These are phyloP conservation scores for Trapa bicornis DNA, from an alignment of 345 rosid genomes.

Conservation along the genomic window DNA sequence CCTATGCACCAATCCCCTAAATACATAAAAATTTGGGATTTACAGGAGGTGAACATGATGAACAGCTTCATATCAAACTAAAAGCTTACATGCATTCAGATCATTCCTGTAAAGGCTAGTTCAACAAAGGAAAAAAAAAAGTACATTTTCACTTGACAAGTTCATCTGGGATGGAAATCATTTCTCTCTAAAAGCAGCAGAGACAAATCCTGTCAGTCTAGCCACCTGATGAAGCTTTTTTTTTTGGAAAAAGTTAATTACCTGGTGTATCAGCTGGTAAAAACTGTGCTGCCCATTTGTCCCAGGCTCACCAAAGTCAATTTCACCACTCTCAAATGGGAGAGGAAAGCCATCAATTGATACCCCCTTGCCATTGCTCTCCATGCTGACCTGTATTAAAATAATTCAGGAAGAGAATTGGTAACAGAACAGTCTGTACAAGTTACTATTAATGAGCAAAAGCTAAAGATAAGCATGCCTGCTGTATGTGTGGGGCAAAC, in stretches of 20 bases:
- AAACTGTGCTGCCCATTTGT: slow-evolving; percentile 98
- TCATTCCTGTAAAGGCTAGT: neutral
- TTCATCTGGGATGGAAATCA: neutral
- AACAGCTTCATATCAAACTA: neutral
- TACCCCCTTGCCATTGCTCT: slow-evolving; percentile 98
- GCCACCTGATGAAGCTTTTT: too few relatives aligned
- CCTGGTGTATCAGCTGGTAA: slow-evolving; percentile 99
- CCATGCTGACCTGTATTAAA: slow-evolving; percentile 79
- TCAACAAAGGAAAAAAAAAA: neutral
- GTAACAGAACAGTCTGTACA: neutral
- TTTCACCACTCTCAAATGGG: slow-evolving; percentile 85
- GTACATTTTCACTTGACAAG: neutral
- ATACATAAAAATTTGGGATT: neutral
- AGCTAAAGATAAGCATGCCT: slow-evolving; percentile 32
- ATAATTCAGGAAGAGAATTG: slow-evolving; percentile 2
- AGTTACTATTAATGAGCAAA: neutral
- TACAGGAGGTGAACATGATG: neutral
- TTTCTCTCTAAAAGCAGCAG: neutral
- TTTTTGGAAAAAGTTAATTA: slow-evolving; percentile 7
- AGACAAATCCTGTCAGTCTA: neutral
- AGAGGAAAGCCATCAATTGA: slow-evolving; percentile 83
- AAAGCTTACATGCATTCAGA: neutral
- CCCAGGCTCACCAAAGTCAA: slow-evolving; percentile 98
- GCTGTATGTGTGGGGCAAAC: slow-evolving; percentile 91
- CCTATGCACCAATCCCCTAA: neutral